phyloP scores from a whole-genome alignment of 768 basidiomycete species.

The Naganishia vaughanmartiniae region DNA sequence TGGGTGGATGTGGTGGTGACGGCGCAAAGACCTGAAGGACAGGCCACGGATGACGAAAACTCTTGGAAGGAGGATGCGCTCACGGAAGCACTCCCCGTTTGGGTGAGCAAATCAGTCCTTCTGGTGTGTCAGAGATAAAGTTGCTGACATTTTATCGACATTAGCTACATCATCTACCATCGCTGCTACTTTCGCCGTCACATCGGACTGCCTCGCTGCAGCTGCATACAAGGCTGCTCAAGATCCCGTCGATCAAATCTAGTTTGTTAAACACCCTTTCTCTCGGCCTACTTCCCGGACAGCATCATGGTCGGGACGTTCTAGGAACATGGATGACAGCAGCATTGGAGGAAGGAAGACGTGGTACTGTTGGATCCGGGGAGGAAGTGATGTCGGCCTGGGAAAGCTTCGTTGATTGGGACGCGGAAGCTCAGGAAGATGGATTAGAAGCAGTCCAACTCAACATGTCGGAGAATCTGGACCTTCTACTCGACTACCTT shows the following conservation, averaged over 20 bases:
- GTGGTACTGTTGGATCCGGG: slow-evolving; percentile 34
- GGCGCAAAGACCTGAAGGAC: not conserved
- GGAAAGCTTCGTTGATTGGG: slow-evolving; percentile 35
- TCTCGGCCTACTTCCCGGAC: slow-evolving; percentile 44
- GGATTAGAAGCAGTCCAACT: slow-evolving; percentile 32
- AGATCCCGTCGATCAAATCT: slow-evolving; percentile 57
- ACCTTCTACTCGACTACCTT: slow-evolving; percentile 45
- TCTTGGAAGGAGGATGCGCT: slow-evolving; percentile 58
- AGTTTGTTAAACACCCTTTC: slow-evolving; percentile 40
- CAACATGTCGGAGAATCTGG: slow-evolving; percentile 39
- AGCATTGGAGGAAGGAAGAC: slow-evolving; percentile 47
- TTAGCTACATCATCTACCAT: slow-evolving; percentile 81
- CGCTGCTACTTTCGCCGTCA: slow-evolving; percentile 74
- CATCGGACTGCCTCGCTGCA: slow-evolving; percentile 65
- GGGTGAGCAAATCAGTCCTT: slow-evolving; percentile 65
- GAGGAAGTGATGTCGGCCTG: slow-evolving; percentile 40
- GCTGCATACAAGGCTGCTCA: slow-evolving; percentile 67
- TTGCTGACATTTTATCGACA: slow-evolving; percentile 7
- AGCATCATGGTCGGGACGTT: slow-evolving; percentile 48
- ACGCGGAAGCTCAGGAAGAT: slow-evolving; percentile 2
- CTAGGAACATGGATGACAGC: slow-evolving; percentile 51
- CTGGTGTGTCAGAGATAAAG: not conserved
- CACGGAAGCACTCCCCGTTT: slow-evolving; percentile 65
- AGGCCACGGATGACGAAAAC: slow-evolving; percentile 45
- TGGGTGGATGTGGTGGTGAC: slow-evolving; percentile 59